Evolutionary conservation across 2,329 filamentous ascomycete genomes (phyloP), one percentile per base, ranked within the genome.

Genomic region (Blastomyces parvus): DNA sequence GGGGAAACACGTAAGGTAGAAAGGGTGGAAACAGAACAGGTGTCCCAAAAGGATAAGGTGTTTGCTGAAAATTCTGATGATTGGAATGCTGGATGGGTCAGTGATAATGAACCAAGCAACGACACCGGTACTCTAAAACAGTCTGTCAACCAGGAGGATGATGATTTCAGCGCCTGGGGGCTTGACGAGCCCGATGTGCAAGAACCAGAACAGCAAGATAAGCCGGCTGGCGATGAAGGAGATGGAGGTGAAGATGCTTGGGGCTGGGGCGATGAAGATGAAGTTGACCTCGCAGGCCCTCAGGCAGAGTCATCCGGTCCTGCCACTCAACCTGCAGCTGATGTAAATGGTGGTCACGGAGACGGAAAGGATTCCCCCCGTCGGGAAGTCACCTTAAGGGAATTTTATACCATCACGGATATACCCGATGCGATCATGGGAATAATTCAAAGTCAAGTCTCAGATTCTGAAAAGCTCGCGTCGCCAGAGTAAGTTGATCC

Each of bases 361-460:
- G 57, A 57, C 7, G 42, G 33, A 4, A 60, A 64, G 25, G 36
- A 22, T 62, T 19, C 63, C 63, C 62, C 67, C 50, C 64, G 79
- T 9, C 81, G 85, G 62, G 88, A 94, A 71, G 78, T 97, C 64
- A 88, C 89, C 0, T 77, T 97, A 55, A 88, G 83, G 65, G 94
- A 99, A 76, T 89, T 84, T 1, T 99, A 96, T 74, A 89, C 87
- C 64, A 89, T 96, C 60, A 97, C 93, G 0, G 88, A 89, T 2
- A 88, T 97, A 73, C 93, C 94, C 0, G 87, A 91, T 65, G 84
- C 87, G 3, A 86, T 97, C 14, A 66, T 80, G n/a, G 68, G 70
- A 2, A 73, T 80, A 52, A 73, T 81, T 60, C 68, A 68, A 50
- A 73, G 71, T 53, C 77, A 81, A 61, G 69, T 81, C 44, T 64